phyloP scores from a whole-genome alignment of 257 asterid species.

The Salvia miltiorrhiza region DNA sequence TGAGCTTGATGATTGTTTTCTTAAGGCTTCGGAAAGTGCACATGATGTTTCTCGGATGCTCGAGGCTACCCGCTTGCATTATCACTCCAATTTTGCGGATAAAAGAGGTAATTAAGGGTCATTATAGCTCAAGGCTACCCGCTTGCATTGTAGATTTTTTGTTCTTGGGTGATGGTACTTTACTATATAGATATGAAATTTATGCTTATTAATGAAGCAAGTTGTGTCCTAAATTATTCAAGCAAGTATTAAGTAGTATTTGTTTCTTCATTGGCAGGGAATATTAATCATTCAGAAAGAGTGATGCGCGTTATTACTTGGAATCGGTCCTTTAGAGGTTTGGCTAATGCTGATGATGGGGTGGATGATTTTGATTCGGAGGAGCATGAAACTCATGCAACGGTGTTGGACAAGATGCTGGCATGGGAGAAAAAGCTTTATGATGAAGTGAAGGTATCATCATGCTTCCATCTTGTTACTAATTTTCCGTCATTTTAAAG shows the following conservation, averaged over 20 bases:
- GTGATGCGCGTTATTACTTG: constrained; percentile 98
- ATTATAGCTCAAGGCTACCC: background rate
- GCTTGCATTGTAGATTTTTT: background rate
- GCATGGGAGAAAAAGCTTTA: constrained; percentile 99
- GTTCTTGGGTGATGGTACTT: constrained; percentile 3
- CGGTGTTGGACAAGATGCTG: constrained; percentile 97
- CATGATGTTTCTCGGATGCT: constrained; percentile 91
- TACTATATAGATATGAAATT: background rate
- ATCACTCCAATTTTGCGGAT: constrained; percentile 93
- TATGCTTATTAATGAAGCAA: constrained; percentile 7
- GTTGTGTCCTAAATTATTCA: background rate
- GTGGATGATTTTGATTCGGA: constrained; percentile 81
- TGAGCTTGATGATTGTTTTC: constrained; percentile 88
- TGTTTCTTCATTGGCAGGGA: constrained; percentile 45
- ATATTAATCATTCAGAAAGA: constrained; percentile 89
- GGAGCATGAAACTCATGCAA: constrained; percentile 94
- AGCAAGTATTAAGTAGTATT: constrained; percentile 10
- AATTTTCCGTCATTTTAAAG: background rate
- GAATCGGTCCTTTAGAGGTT: constrained; percentile 89
- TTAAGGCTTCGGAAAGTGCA: constrained; percentile 87
- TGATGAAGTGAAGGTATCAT: constrained; percentile 92
- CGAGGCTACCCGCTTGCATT: constrained; percentile 91
- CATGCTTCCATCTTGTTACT: background rate
- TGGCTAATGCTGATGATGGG: constrained; percentile 50
- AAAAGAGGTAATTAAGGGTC: constrained; percentile 50